These are phyloP conservation scores for Trichomonas tenax DNA, from an alignment of 208 protist species.

Conservation along the genomic window DNA sequence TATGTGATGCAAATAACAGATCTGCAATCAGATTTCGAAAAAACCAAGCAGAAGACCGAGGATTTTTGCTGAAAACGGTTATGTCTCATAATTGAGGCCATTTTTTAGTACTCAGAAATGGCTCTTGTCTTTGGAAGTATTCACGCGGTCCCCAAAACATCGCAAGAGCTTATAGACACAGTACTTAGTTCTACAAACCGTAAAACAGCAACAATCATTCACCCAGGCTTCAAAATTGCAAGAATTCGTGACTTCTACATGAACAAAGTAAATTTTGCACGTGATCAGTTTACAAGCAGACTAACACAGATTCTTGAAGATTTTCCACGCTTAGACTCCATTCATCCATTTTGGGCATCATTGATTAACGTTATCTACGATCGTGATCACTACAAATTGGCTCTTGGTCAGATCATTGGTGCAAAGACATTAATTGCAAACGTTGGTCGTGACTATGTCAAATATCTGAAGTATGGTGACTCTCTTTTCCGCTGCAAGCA, in stretches of 20 bases:
- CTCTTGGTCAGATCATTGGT: slow-evolving; percentile 51
- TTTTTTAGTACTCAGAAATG: background rate
- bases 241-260: slow-evolving; percentile 99
- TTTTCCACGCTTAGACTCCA: slow-evolving; percentile 59
- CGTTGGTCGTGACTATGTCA: slow-evolving; percentile 44
- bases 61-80: too few species aligned
- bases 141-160: slow-evolving; percentile 27
- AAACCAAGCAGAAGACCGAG: too few species aligned
- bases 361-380: slow-evolving; percentile 99
- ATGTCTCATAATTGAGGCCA: too few species aligned
- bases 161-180: slow-evolving; percentile 98
- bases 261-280: slow-evolving; percentile 84
- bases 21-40: too few species aligned
- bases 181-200: slow-evolving; percentile 95
- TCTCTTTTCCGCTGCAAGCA: slow-evolving; percentile 98
- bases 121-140: background rate
- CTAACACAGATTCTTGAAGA: slow-evolving; percentile 78
- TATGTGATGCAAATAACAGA: too few species aligned
- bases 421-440: slow-evolving; percentile 24
- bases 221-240: slow-evolving; percentile 92
- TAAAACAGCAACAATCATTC: slow-evolving; percentile 98
- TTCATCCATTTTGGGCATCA: slow-evolving; percentile 99
- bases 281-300: slow-evolving; percentile 90
- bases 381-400: slow-evolving; percentile 99
- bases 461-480: slow-evolving; percentile 95